A percentile compares a stretch with the other conserved stretches of the same genome.
phyloP scores from a whole-genome alignment of 192 early-diverging fungal genomes.

The Cladochytrium replicatum region DNA sequence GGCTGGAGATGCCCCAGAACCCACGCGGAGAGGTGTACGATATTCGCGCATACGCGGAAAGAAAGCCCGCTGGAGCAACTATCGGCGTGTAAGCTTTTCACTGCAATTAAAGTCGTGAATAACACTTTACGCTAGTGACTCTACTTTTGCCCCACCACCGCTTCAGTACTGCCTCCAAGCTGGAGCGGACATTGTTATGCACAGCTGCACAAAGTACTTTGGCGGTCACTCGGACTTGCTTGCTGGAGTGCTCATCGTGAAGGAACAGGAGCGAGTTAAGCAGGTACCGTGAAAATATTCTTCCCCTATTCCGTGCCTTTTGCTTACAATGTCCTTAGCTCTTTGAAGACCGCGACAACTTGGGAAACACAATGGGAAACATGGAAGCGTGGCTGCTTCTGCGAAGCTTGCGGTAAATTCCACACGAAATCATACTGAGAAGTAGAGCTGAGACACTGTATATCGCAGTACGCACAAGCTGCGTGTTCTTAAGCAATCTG shows the following conservation, averaged over 20 bases:
- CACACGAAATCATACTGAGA: background rate
- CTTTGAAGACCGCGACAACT: conserved; percentile 28
- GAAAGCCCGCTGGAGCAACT: no score
- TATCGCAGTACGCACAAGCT: conserved; percentile 43
- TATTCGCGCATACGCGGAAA: background rate
- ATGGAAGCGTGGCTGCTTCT: conserved; percentile 59
- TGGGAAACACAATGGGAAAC: conserved; percentile 52
- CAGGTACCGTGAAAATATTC: conserved; percentile 5
- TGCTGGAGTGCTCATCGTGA: conserved; percentile 51
- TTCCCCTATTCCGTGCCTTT: background rate
- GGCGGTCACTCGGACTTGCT: conserved; percentile 62
- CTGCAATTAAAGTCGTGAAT: no score
- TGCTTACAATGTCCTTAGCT: conserved; percentile 15
- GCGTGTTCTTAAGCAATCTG: conserved; percentile 53
- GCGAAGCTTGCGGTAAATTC: conserved; percentile 25
- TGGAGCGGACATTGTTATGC: conserved; percentile 61
- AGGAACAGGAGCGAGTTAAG: conserved; percentile 20
- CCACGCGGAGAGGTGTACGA: conserved; percentile 46
- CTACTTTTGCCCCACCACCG: conserved; percentile 65
- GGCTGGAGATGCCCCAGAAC: conserved; percentile 53
- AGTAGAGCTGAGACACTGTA: background rate
- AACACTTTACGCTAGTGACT: conserved; percentile 51
- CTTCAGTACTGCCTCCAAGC: conserved; percentile 41
- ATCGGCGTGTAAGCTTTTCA: no score
- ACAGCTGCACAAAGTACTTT: conserved; percentile 63